Percentiles rank a stretch among this genome's conserved stretches.
Conservation (phyloP, 2,329 filamentous ascomycete genomes). For the Colletotrichum siamense region DNA sequence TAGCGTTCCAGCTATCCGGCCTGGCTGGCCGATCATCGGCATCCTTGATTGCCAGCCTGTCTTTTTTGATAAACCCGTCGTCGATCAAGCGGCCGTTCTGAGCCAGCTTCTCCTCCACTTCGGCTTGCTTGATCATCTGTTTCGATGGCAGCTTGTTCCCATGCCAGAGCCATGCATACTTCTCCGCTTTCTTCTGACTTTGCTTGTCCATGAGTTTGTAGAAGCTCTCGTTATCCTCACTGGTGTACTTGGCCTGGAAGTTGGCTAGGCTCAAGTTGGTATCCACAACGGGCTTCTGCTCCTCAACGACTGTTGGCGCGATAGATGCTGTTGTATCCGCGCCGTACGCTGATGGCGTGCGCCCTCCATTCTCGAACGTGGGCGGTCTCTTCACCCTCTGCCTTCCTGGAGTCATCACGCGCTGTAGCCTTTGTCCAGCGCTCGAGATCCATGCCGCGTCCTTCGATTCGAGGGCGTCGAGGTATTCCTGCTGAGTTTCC, state of each 20-base stretch:
- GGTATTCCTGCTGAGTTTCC: constrained; percentile 88
- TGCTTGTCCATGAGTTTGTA: constrained; percentile 90
- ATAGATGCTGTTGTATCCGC: constrained; percentile 78
- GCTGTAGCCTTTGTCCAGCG: constrained; percentile 72
- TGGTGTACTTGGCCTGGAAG: constrained; percentile 94
- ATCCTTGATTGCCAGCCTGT: constrained; percentile 69
- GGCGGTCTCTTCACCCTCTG: constrained; percentile 32
- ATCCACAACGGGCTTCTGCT: constrained; percentile 61
- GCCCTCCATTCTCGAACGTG: constrained; percentile 36
- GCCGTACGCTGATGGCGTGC: constrained; percentile 70
- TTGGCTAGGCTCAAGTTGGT: constrained; percentile 80
- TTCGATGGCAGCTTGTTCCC: constrained; percentile 88
- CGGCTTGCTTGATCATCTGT: constrained; percentile 73
- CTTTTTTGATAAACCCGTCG: constrained; percentile 59
- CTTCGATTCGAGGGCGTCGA: constrained; percentile 87
- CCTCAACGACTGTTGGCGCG: constrained; percentile 38
- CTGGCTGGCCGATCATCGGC: constrained; percentile 75
- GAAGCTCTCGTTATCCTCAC: constrained; percentile 97
- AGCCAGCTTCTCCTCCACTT: constrained; percentile 60
- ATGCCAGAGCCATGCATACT: constrained; percentile 87
- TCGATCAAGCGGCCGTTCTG: constrained; percentile 54
- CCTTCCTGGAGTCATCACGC: constrained; percentile 82
- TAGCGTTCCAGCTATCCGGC: constrained; percentile 76
- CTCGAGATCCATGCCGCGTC: constrained; percentile 86
- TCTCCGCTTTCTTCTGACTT: constrained; percentile 82